Percentiles rank a stretch among this genome's conserved stretches.
These are phyloP conservation scores for Myxozyma udenii DNA, from an alignment of 805 yeast species.

Conservation along the genomic window DNA sequence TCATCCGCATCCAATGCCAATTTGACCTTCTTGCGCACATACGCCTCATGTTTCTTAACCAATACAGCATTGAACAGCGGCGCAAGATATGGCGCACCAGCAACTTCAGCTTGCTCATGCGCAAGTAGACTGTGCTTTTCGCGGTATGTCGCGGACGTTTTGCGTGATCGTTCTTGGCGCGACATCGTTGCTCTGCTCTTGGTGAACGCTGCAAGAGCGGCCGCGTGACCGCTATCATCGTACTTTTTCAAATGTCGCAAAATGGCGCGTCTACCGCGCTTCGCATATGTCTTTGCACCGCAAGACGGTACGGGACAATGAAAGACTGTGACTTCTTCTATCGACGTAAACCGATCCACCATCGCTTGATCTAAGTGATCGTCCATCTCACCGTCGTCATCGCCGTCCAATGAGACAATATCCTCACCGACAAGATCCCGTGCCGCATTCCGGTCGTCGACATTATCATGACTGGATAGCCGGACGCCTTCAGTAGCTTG, in stretches of 20 bases:
- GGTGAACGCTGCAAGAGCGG: constrained; percentile 11
- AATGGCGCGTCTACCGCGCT: constrained; percentile 28
- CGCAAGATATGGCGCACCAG: constrained; percentile 26
- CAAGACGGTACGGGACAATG: constrained; percentile 27
- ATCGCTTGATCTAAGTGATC: background rate
- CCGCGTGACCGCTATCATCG: constrained; percentile 14
- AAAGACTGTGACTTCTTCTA: constrained; percentile 24
- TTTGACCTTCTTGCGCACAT: constrained; percentile 25
- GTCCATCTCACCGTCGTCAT: background rate
- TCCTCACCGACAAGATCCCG: background rate
- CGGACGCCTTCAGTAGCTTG: too few species aligned
- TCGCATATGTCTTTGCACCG: constrained; percentile 23
- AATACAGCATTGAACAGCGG: constrained; percentile 25
- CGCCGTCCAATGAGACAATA: background rate
- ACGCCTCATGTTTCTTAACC: constrained; percentile 27
- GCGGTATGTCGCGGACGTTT: constrained; percentile 27
- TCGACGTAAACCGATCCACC: constrained; percentile 2
- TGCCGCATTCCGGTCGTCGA: too few species aligned
- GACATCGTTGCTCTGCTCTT: constrained; percentile 18
- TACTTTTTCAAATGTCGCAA: constrained; percentile 17
- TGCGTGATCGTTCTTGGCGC: constrained; percentile 27
- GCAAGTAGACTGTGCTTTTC: constrained; percentile 20
- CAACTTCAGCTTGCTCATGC: constrained; percentile 10
- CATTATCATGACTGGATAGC: too few species aligned
- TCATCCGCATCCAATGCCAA: constrained; percentile 14